Percentiles rank a stretch among this genome's conserved stretches.
Evolutionary conservation across 2,329 filamentous ascomycete species (phyloP).

Genomic region (Ceratocystiopsis minuta): DNA sequence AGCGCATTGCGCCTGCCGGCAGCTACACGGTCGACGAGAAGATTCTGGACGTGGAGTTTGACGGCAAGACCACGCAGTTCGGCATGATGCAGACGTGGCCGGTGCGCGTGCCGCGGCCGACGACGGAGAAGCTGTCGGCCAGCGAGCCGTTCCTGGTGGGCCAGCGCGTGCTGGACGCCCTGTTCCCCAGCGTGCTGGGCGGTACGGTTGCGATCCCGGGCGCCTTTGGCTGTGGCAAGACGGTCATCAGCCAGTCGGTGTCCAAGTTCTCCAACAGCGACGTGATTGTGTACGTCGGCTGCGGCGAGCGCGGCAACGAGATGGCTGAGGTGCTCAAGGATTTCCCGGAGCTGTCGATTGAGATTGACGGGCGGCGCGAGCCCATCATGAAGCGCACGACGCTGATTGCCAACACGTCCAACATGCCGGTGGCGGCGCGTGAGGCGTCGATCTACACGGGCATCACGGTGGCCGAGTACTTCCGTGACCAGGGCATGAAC

Average conservation of each 20-base stretch:
- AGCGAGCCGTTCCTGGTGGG: slow-evolving; percentile 88
- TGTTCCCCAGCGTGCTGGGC: slow-evolving; percentile 92
- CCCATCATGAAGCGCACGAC: slow-evolving; percentile 99
- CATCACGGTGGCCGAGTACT: slow-evolving; percentile 90
- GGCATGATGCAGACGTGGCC: slow-evolving; percentile 99
- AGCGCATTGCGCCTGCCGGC: slow-evolving; percentile 72
- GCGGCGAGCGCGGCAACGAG: slow-evolving; percentile 79
- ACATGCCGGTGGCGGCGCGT: slow-evolving; percentile 97
- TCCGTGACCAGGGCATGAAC: slow-evolving; percentile 89
- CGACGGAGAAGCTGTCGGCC: slow-evolving; percentile 79
- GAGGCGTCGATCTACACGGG: slow-evolving; percentile 98
- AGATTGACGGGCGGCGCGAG: slow-evolving; percentile 84
- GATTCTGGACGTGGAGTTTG: slow-evolving; percentile 89
- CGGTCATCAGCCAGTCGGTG: slow-evolving; percentile 93
- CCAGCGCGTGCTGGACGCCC: slow-evolving; percentile 85
- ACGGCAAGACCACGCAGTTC: slow-evolving; percentile 84
- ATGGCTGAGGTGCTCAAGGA: slow-evolving; percentile 99
- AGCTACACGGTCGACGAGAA: slow-evolving; percentile 89
- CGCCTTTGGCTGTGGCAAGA: slow-evolving; percentile 98
- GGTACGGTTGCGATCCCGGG: slow-evolving; percentile 96
- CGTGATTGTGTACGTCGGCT: slow-evolving; percentile 90
- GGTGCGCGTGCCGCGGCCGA: slow-evolving; percentile 83
- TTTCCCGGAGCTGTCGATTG: slow-evolving; percentile 93
- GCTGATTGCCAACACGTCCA: slow-evolving; percentile 96
- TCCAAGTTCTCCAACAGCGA: slow-evolving; percentile 99